Percentiles rank a stretch among this genome's conserved stretches.
phyloP scores from a whole-genome alignment of 2,329 filamentous ascomycete species.

The Apiospora aurea region DNA sequence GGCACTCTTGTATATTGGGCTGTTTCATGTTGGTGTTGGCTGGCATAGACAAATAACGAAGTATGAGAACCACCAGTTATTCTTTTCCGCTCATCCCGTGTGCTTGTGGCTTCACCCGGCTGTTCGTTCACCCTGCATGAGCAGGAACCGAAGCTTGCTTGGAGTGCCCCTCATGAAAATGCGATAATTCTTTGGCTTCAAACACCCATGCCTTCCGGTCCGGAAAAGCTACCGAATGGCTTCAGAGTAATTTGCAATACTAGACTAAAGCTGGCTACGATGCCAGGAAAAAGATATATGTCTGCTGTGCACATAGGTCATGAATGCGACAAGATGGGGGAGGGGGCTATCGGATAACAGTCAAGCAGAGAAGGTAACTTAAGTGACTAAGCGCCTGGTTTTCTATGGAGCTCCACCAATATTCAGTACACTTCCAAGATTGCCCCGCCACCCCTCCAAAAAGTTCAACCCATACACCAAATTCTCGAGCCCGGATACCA shows the following conservation, averaged over 20 bases:
- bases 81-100: neutral
- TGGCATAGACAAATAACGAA: conserved; percentile 30
- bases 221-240: neutral
- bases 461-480: conserved; percentile 23
- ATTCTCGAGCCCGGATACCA: conserved; percentile 21
- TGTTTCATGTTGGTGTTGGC: conserved; percentile 24
- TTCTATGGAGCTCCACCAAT: conserved; percentile 5
- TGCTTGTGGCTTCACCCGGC: neutral
- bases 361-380: neutral
- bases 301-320: neutral
- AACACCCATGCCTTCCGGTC: neutral
- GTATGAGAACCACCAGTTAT: conserved; percentile 6
- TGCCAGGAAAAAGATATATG: neutral
- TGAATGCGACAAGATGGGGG: conserved; percentile 6
- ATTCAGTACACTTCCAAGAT: conserved; percentile 6
- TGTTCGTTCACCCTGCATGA: neutral
- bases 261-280: neutral
- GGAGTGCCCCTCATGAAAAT: neutral
- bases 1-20: conserved; percentile 28
- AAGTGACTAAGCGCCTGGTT: neutral
- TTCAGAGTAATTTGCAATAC: too few relatives aligned
- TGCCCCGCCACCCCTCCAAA: conserved; percentile 25
- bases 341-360: neutral
- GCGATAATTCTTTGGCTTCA: neutral
- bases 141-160: neutral